Evolutionary conservation across 805 yeast species (phyloP), one percentile per base, ranked within the genome.

Genomic region (Lipomyces yamadae): DNA sequence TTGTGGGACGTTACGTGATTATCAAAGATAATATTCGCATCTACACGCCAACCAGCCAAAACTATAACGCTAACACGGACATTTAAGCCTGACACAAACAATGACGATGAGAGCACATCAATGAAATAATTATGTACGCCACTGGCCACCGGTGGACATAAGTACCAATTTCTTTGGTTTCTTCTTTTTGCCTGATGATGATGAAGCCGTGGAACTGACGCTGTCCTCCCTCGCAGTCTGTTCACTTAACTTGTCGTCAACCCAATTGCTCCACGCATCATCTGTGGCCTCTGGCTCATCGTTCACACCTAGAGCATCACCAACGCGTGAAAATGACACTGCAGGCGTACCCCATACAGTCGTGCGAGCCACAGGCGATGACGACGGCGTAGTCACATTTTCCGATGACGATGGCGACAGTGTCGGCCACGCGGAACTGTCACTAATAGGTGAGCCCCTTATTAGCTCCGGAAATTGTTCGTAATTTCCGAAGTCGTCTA

Each of bases 281-380:
- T 80, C 80, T 35, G 77, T 78, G 69, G 78, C 11, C 76, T 77
- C 39, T 77, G 76, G 0, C 4, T 56, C 64, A 13, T 55, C 66
- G 24, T 77, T 82, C 0, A 78, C 71, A 62, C 78, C 80, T 3
- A 83, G 83, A 37, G 61, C 67, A 13, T 60, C 67, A 10, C 61
- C 69, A 15, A 60, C 65, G 35, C 59, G 53, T 2, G 70, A 60
- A 18, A 58, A 62, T 18, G 67, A 50, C 15, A 66, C 64, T 1
- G 86, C 84, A 62, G 78, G 80, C 0, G 95, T 90, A 0, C 96
- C 96, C 96, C 96, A 90, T 2, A 90, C 86, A 0, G 95, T 88
- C 0, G 85, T 84, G 52, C 81, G 79, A 63, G 74, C 78, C 11
- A 76, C 76, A 18, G 65, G 62, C 33, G 69, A 29, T 62, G 56